Base-by-base conservation (phyloP, 305 asterid species). In the Solanum hybrid region DNA sequence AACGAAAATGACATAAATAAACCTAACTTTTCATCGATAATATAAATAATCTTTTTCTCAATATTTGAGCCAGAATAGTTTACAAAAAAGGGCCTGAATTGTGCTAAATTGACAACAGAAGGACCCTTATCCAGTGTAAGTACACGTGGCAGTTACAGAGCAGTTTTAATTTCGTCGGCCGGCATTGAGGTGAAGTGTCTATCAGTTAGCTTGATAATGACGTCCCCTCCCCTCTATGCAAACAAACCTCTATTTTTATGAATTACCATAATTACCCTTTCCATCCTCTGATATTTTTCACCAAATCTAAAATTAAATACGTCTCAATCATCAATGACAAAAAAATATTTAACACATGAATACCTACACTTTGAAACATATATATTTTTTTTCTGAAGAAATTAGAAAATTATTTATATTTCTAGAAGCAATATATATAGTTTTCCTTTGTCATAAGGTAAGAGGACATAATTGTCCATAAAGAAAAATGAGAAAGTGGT, bases 111-210 rank as follows among this genome's bases (percentile, higher is more conserved):
- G 26, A 60, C 24, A 66, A 31, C 20, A 20, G 29, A 56, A 64
- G 89, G 27, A 82, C 38, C 93, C 95, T 94, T 92, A 93, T 93
- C 97, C 92, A 20, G 11, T 79, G 24, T 66, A 10, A 27, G 77
- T 38, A 91, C 91, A 92, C 95, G 94, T 93, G 95, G 94, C 93
- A 91, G 32, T 51, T 85, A 16, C 37, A 29, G 69, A 86, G 78
- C 31, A 36, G 22, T 81, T 79, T 72, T 66, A 85, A 66, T 82
- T 38, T 72, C 89, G 89, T 89, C 90, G 51, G 93, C 89, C 93
- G 92, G 92, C 94, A 81, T 71, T 79, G 89, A 88, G 29, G 90
- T 85, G 78, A 26, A 13, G 76, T 69, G 76, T 24, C 20, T 89
- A 79, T 91, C 90, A 51, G 88, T 17, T 51, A 36, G 46, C 88